Conservation (phyloP, 805 yeast species). For the Saccharomycopsis guyanensis region DNA sequence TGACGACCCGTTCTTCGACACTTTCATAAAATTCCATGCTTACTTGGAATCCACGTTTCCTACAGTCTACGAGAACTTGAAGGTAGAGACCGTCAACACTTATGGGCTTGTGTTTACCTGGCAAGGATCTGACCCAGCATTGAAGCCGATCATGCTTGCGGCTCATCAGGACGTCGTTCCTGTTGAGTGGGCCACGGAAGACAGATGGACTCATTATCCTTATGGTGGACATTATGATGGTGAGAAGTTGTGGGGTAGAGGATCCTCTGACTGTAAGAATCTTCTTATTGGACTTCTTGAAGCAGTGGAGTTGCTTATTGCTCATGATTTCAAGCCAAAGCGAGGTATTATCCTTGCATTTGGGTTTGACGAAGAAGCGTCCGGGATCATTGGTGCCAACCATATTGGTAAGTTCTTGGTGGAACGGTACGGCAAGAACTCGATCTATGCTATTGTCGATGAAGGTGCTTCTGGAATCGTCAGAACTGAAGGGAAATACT, state of each 20-base stretch:
- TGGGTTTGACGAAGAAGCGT: slow-evolving; percentile 76
- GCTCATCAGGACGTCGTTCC: slow-evolving; percentile 86
- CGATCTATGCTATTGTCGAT: slow-evolving; percentile 59
- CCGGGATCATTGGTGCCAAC: slow-evolving; percentile 57
- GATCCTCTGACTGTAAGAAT: slow-evolving; percentile 70
- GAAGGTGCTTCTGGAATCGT: slow-evolving; percentile 49
- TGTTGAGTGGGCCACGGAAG: slow-evolving; percentile 47
- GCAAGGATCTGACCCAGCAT: slow-evolving; percentile 41
- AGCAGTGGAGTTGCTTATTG: slow-evolving; percentile 49
- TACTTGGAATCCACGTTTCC: slow-evolving; percentile 53
- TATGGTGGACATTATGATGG: slow-evolving; percentile 64
- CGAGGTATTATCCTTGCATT: slow-evolving; percentile 58
- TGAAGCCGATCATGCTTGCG: slow-evolving; percentile 61
- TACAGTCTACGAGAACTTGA: slow-evolving; percentile 36
- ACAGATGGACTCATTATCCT: slow-evolving; percentile 62
- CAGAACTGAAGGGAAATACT: slow-evolving; percentile 36
- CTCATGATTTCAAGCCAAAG: slow-evolving; percentile 44
- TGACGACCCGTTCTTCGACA: slow-evolving; percentile 44
- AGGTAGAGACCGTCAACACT: slow-evolving; percentile 49
- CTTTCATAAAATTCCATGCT: slow-evolving; percentile 41
- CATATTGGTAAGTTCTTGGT: slow-evolving; percentile 39
- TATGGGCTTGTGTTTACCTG: slow-evolving; percentile 59
- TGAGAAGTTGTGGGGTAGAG: slow-evolving; percentile 64
- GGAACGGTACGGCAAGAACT: slow-evolving; percentile 51
- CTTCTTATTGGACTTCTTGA: slow-evolving; percentile 59